A percentile compares a stretch with the other conserved stretches of the same genome.
Conservation (phyloP, 1,284 basidiomycete species). For the Irpex sp. region DNA sequence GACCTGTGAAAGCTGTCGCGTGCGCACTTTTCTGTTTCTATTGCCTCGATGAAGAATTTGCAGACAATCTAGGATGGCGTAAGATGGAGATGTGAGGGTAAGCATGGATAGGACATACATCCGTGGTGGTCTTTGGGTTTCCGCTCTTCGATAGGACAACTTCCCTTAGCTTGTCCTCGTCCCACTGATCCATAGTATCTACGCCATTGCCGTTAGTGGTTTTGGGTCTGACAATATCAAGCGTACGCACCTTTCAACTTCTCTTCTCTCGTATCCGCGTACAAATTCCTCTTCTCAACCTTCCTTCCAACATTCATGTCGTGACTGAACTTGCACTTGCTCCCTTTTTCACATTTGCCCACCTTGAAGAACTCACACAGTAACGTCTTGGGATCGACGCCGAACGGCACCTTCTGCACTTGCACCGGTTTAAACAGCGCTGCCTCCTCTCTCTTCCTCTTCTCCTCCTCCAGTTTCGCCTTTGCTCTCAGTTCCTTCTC, state of each 20-base stretch:
- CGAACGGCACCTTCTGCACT: conserved; percentile 88
- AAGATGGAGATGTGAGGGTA: not conserved
- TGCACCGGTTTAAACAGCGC: conserved; percentile 78
- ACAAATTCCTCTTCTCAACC: conserved; percentile 95
- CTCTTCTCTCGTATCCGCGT: conserved; percentile 85
- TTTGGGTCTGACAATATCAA: conserved; percentile 1
- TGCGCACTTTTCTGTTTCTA: conserved; percentile 85
- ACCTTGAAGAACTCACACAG: conserved; percentile 89
- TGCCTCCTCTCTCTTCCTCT: conserved; percentile 83
- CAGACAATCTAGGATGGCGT: conserved; percentile 77
- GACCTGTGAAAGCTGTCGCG: not conserved
- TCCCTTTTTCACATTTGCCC: conserved; percentile 86
- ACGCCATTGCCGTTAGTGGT: not conserved
- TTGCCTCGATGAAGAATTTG: conserved; percentile 96
- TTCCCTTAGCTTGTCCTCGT: conserved; percentile 86
- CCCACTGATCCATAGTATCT: conserved; percentile 99
- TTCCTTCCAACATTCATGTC: conserved; percentile 87
- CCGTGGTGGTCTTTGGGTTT: conserved; percentile 90
- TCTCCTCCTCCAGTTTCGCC: conserved; percentile 78
- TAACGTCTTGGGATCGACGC: conserved; percentile 91
- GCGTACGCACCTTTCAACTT: conserved; percentile 63
- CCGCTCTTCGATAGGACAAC: conserved; percentile 90
- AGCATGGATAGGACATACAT: conserved; percentile 48
- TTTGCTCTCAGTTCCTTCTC: conserved; percentile 77
- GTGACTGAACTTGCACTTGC: conserved; percentile 96